A percentile compares a stretch with the other conserved stretches of the same genome.
These are phyloP conservation scores for Colletotrichum chrysophilum DNA, from an alignment of 2,329 filamentous ascomycete species.

Conservation along the genomic window DNA sequence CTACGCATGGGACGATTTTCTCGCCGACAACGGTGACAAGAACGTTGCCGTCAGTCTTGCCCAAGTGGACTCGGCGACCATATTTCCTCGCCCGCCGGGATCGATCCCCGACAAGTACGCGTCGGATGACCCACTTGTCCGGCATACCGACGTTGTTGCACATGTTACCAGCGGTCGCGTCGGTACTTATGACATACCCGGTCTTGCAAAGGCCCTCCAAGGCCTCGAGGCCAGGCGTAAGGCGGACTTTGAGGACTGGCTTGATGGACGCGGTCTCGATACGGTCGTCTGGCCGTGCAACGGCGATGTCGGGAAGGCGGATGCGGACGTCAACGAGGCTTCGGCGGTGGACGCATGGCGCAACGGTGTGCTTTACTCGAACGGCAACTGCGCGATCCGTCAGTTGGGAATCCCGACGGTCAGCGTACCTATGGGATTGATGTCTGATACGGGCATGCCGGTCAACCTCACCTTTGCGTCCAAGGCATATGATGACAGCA, in stretches of 20 bases:
- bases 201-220: background rate
- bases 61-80: constrained; percentile 25
- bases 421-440: constrained; percentile 30
- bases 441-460: constrained; percentile 28
- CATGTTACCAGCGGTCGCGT: background rate
- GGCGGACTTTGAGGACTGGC: background rate
- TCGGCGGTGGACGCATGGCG: constrained; percentile 43
- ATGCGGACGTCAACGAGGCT: background rate
- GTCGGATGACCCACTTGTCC: background rate
- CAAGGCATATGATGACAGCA: constrained; percentile 28
- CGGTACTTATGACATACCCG: background rate
- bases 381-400: constrained; percentile 25
- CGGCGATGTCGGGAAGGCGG: background rate
- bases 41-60: background rate
- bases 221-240: background rate
- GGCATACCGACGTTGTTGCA: background rate
- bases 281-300: background rate
- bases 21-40: constrained; percentile 25
- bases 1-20: constrained; percentile 16
- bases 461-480: constrained; percentile 29
- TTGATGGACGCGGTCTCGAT: background rate
- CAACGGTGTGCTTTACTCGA: constrained; percentile 15
- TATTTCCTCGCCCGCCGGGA: background rate
- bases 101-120: background rate
- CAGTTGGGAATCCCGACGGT: constrained; percentile 32